Conservation (phyloP, 2,329 filamentous ascomycete species). For the Hymenoscyphus salicellus region DNA sequence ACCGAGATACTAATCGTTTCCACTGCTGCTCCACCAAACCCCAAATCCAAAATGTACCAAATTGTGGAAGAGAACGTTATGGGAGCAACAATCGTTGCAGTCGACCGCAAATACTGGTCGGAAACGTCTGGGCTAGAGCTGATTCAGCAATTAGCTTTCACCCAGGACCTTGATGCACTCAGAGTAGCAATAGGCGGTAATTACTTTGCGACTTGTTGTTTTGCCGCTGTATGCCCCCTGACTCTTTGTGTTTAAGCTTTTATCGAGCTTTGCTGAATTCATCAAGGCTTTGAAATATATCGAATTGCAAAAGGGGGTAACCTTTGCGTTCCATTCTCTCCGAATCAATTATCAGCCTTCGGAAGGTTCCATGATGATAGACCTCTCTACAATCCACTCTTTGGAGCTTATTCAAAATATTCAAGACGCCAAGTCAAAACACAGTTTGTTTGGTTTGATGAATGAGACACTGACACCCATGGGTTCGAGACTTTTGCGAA, state of each 20-base stretch:
- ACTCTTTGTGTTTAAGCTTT: not conserved
- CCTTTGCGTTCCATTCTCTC: constrained; percentile 75
- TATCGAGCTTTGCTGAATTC: constrained; percentile 11
- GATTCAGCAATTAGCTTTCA: constrained; percentile 75
- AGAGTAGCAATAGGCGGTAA: constrained; percentile 78
- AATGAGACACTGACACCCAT: constrained; percentile 86
- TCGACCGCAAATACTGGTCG: constrained; percentile 81
- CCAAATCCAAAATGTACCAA: constrained; percentile 69
- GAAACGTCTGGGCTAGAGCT: constrained; percentile 74
- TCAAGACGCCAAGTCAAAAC: constrained; percentile 71
- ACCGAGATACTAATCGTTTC: constrained; percentile 75
- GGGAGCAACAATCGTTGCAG: constrained; percentile 56
- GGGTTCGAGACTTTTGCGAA: constrained; percentile 78
- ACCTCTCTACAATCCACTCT: constrained; percentile 79
- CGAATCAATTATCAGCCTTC: constrained; percentile 84
- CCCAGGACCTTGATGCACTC: constrained; percentile 75
- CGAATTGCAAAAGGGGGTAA: constrained; percentile 64
- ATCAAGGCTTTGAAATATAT: constrained; percentile 75
- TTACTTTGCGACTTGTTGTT: constrained; percentile 79
- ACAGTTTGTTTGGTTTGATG: constrained; percentile 79
- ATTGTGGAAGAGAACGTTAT: constrained; percentile 71
- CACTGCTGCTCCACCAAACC: constrained; percentile 62
- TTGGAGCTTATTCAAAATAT: constrained; percentile 89
- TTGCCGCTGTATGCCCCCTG: constrained; percentile 68
- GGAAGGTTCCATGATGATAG: constrained; percentile 93